A percentile compares a stretch with the other conserved stretches of the same genome.
Evolutionary conservation across 768 basidiomycete species (phyloP).

Genomic region (Tricholoma sp.): DNA sequence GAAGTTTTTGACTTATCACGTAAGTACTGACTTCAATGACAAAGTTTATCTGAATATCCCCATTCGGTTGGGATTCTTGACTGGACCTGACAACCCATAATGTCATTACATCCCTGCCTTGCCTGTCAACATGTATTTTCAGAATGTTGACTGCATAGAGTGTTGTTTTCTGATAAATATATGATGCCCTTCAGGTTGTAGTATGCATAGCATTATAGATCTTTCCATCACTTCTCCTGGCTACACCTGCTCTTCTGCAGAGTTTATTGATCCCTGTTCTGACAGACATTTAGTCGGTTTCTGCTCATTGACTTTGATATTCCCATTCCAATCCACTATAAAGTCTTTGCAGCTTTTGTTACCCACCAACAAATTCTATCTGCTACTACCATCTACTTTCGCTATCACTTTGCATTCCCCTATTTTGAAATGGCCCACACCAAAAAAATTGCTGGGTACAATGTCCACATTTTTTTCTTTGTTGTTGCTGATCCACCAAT

Average conservation of each 20-base stretch:
- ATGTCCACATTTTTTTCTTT: background rate
- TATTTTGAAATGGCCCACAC: background rate
- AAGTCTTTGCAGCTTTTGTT: background rate
- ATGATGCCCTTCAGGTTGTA: background rate
- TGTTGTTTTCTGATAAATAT: background rate
- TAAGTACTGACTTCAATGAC: background rate
- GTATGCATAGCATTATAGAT: background rate
- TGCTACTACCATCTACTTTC: background rate
- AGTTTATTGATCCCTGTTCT: background rate
- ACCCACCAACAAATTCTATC: background rate
- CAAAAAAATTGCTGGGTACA: background rate
- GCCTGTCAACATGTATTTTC: background rate
- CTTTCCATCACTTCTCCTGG: background rate
- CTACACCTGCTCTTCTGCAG: background rate
- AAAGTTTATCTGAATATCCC: background rate
- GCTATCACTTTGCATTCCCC: background rate
- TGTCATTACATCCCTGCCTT: background rate
- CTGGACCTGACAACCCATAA: no score
- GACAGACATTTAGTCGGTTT: background rate
- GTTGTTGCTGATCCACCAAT: background rate
- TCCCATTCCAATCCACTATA: background rate
- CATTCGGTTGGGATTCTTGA: background rate
- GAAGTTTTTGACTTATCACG: background rate
- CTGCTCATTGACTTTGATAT: background rate
- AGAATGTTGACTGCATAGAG: background rate